Evolutionary conservation across 352 stramenopile species (phyloP).

Genomic region (Albugo candida): DNA sequence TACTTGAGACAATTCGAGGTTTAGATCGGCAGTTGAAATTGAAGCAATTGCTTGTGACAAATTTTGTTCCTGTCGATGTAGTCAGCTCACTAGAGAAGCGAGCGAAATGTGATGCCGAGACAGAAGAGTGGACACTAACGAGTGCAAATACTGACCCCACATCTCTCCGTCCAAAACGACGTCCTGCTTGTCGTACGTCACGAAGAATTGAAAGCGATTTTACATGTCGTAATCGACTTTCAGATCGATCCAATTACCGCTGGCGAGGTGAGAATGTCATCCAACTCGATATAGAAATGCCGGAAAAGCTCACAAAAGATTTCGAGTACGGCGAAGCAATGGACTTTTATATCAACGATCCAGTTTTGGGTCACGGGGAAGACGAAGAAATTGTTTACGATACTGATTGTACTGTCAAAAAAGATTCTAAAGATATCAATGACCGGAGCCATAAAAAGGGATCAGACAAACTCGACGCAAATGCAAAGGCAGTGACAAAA

Average conservation of each 20-base stretch:
- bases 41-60: constrained; percentile 81
- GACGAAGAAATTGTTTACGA: no score
- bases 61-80: constrained; percentile 73
- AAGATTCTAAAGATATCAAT: no score
- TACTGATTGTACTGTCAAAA: no score
- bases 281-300: constrained; percentile 79
- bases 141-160: constrained; percentile 38
- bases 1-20: constrained; percentile 89
- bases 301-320: constrained; percentile 56
- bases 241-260: constrained; percentile 71
- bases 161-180: constrained; percentile 30
- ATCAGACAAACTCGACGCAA: no score
- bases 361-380: no score
- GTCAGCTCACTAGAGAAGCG: constrained; percentile 57
- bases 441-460: no score
- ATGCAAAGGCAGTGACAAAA: no score
- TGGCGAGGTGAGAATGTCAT: constrained; percentile 84
- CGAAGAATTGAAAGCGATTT: constrained; percentile 85
- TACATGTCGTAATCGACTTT: constrained; percentile 52
- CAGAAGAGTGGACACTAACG: constrained; percentile 79
- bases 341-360: constrained; percentile 22
- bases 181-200: constrained; percentile 36
- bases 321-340: constrained; percentile 32
- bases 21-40: constrained; percentile 89
- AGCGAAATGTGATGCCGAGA: constrained; percentile 75